Evolutionary conservation across 495 filamentous ascomycete genomes (phyloP).

Genomic region (Xylaria sp.): DNA sequence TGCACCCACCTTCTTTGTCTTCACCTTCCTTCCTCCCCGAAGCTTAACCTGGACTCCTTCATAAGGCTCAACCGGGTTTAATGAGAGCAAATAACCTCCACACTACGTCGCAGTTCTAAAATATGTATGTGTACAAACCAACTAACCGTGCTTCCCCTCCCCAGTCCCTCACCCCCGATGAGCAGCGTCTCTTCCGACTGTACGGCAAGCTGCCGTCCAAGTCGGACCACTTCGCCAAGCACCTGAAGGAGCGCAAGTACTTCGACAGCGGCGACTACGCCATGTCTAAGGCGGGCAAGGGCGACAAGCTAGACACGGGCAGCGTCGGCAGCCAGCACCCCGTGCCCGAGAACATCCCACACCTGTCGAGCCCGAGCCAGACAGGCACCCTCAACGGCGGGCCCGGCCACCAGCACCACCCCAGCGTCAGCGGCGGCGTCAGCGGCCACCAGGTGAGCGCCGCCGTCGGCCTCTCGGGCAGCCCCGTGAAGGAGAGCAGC

Average conservation of each 20-base stretch:
- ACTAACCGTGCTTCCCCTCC: conserved; percentile 25
- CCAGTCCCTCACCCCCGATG: conserved; percentile 86
- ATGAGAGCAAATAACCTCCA: conserved; percentile 22
- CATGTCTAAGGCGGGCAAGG: conserved; percentile 97
- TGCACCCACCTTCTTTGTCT: conserved; percentile 19
- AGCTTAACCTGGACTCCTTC: neutral
- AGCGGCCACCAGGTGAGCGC: conserved; percentile 38
- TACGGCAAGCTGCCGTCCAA: conserved; percentile 97
- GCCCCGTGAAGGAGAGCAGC: conserved; percentile 86
- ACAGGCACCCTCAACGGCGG: conserved; percentile 54
- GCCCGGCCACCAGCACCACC: conserved; percentile 49
- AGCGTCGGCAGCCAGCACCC: conserved; percentile 94
- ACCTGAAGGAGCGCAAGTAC: conserved; percentile 98
- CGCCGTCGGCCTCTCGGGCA: conserved; percentile 62
- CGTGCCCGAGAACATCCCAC: conserved; percentile 94
- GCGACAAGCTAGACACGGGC: conserved; percentile 90
- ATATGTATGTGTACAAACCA: neutral
- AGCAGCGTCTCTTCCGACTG: conserved; percentile 92
- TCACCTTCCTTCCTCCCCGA: neutral
- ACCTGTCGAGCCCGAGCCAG: conserved; percentile 73
- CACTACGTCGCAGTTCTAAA: neutral
- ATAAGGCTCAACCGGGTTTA: neutral
- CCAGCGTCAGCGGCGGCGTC: conserved; percentile 52
- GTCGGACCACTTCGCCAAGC: conserved; percentile 96
- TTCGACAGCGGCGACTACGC: conserved; percentile 99